Evolutionary conservation across 1,284 basidiomycete genomes (phyloP), one percentile per base, ranked within the genome.

Genomic region (Meira miltonrushii): DNA sequence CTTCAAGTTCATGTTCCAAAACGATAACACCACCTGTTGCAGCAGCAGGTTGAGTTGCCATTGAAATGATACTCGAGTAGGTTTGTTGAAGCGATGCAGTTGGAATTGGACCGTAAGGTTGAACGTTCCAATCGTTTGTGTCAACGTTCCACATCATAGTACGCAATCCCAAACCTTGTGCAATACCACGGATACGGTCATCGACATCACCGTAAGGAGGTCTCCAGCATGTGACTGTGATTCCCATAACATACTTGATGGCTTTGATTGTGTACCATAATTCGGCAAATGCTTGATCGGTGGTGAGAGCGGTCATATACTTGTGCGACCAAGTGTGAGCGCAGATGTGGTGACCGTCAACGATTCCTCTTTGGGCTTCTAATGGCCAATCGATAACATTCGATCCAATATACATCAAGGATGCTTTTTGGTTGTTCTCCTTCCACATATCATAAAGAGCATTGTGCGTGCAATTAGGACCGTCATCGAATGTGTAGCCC

Each of bases 301-400:
- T 58, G 79, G 58, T 78, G 54, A 83, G 71, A 12, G 80, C 72
- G 7, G 83, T 83, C 80, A 82, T 81, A 72, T 81, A 80, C 66
- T 73, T 76, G 66, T 82, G 81, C 11, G 76, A 78, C 81, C 82
- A 82, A 41, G 80, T 63, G 59, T 74, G 71, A 12, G 68, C 68
- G 50, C 72, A 74, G 19, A 74, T 65, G 58, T 74, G 66, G 44
- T 74, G 74, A 15, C 74, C 72, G 46, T 74, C 74, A 9, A 64
- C 64, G n/a, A 75, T 51, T 44, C 79, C 83, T 39, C 82, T 77
- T 62, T 82, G 78, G 13, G 82, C 82, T 71, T 84, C 80, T 9
- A 82, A 68, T 6, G 83, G 83, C 82, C 82, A 83, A 69, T 83
- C 79, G 53, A 82, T 66, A 25, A 83, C 82, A 71, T 84, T 84